These are phyloP conservation scores for Alnus rubra DNA, from an alignment of 306 rosid genomes.

Conservation along the genomic window DNA sequence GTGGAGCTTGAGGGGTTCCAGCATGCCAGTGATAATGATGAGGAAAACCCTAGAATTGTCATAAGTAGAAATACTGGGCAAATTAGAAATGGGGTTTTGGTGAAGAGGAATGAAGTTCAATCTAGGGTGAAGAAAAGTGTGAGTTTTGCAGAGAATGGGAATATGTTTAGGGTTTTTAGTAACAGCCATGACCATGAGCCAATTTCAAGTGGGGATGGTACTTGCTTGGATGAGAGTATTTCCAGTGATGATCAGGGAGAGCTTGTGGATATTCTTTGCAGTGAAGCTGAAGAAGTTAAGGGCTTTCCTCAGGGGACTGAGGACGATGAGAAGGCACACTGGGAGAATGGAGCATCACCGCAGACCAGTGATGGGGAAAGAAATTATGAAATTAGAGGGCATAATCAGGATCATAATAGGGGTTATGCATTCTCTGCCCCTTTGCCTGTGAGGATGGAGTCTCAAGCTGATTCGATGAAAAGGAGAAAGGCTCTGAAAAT, in stretches of 20 bases:
- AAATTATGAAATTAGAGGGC: conserved; percentile 33
- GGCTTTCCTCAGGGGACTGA: conserved; percentile 48
- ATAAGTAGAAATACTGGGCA: conserved; percentile 30
- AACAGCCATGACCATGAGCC: conserved; percentile 33
- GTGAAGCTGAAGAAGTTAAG: conserved; percentile 51
- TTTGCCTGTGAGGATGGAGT: conserved; percentile 80
- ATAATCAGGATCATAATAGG: conserved; percentile 29
- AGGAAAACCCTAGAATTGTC: conserved; percentile 37
- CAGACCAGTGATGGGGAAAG: conserved; percentile 56
- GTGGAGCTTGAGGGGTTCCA: conserved; percentile 48
- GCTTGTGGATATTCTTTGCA: conserved; percentile 38
- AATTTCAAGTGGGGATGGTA: conserved; percentile 41
- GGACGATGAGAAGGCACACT: conserved; percentile 47
- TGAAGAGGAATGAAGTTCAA: conserved; percentile 39
- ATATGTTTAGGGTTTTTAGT: conserved; percentile 45
- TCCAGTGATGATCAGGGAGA: conserved; percentile 66
- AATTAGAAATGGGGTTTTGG: conserved; percentile 35
- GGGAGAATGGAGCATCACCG: conserved; percentile 36
- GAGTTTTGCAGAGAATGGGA: conserved; percentile 70
- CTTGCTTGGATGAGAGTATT: conserved; percentile 48
- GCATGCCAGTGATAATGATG: conserved; percentile 39
- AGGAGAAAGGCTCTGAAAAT: conserved; percentile 52
- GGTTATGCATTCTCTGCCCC: conserved; percentile 67
- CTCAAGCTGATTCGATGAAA: conserved; percentile 48
- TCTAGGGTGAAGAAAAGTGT: conserved; percentile 74